Evolutionary conservation across 345 rosid species (phyloP).

Genomic region (Capsella bursapastoris): DNA sequence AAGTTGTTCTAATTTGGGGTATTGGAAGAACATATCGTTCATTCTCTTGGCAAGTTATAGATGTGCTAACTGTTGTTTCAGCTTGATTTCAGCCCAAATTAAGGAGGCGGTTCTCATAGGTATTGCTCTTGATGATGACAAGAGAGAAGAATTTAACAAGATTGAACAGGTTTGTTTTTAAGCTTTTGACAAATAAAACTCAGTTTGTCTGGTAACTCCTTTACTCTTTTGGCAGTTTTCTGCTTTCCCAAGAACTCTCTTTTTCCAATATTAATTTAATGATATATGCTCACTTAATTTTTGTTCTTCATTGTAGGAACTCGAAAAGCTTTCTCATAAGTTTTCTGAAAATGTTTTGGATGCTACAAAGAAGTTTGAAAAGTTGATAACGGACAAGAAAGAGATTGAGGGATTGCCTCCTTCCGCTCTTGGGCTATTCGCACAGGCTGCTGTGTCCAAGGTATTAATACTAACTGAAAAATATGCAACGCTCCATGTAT

Average conservation of each 20-base stretch:
- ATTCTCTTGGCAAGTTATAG: background rate
- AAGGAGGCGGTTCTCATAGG: constrained; percentile 90
- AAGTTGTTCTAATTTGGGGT: constrained; percentile 31
- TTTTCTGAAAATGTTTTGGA: constrained; percentile 89
- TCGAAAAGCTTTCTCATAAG: constrained; percentile 76
- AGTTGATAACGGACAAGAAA: constrained; percentile 72
- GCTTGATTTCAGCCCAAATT: constrained; percentile 56
- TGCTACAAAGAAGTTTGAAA: constrained; percentile 92
- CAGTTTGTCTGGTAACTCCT: background rate
- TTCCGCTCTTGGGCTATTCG: constrained; percentile 79
- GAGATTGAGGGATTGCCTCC: constrained; percentile 91
- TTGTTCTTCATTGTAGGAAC: constrained; percentile 62
- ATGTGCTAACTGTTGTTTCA: constrained; percentile 29
- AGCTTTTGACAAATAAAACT: background rate
- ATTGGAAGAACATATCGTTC: background rate
- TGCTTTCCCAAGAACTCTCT: background rate
- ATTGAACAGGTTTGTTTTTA: constrained; percentile 69
- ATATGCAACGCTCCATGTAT: background rate
- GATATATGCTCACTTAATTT: background rate
- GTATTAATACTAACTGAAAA: constrained; percentile 43
- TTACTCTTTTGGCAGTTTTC: background rate
- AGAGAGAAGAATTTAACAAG: constrained; percentile 83
- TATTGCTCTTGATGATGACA: constrained; percentile 81
- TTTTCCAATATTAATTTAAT: background rate
- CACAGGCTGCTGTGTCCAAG: constrained; percentile 88